Percentiles rank a stretch among this genome's conserved stretches.
These are phyloP conservation scores for Fraxinus platypoda DNA, from an alignment of 305 asterid genomes.

Conservation along the genomic window DNA sequence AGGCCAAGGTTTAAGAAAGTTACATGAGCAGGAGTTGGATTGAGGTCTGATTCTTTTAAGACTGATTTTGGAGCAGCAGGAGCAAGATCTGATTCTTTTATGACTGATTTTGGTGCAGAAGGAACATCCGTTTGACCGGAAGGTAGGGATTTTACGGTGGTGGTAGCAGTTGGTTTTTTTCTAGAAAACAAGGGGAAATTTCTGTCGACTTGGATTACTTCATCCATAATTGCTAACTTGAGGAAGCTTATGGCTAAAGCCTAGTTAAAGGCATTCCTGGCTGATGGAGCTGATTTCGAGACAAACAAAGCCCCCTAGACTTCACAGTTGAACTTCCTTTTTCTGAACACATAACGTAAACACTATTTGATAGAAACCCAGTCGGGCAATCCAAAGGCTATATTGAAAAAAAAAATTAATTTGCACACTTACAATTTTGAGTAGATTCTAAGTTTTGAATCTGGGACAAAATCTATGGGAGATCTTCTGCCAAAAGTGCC, in stretches of 20 bases:
- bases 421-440: neutral
- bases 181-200: conserved; percentile 61
- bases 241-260: neutral
- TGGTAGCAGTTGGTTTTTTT: conserved; percentile 24
- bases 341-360: neutral
- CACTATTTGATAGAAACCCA: neutral
- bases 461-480: neutral
- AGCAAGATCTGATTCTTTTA: conserved; percentile 49
- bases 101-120: conserved; percentile 26
- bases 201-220: conserved; percentile 34
- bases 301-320: neutral
- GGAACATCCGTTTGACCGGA: neutral
- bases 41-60: conserved; percentile 52
- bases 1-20: conserved; percentile 80
- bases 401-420: neutral
- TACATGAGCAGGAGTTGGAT: conserved; percentile 50
- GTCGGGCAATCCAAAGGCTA: neutral
- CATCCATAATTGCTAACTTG: conserved; percentile 39
- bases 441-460: neutral
- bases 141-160: conserved; percentile 11
- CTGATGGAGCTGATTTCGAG: neutral
- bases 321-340: neutral
- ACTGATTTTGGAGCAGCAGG: conserved; percentile 26
- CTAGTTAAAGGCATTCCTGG: neutral
- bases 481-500: neutral